Percentiles rank a stretch among this genome's conserved stretches.
Evolutionary conservation across 1,284 basidiomycete species (phyloP).

Genomic region (Thecaphora thlaspeos): DNA sequence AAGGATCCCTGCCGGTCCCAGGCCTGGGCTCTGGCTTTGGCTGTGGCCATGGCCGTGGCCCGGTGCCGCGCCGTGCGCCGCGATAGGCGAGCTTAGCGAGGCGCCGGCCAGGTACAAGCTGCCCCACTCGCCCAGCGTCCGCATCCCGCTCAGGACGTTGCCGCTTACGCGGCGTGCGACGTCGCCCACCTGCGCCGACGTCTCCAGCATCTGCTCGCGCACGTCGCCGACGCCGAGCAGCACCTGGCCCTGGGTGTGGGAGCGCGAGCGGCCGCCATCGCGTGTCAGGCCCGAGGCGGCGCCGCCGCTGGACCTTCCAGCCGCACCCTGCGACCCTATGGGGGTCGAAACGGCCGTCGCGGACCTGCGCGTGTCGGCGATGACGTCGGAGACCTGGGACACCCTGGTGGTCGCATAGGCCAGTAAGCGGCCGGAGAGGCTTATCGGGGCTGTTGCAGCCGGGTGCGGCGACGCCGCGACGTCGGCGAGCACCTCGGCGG

Average conservation of each 20-base stretch:
- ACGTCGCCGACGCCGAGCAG: constrained; percentile 15
- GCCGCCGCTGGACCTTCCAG: not conserved
- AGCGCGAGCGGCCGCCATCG: not conserved
- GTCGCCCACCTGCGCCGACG: constrained; percentile 29
- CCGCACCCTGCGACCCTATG: no score
- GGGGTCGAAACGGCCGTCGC: not conserved
- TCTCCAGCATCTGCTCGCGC: constrained; percentile 34
- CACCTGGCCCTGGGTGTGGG: not conserved
- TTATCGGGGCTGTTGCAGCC: constrained; percentile 13
- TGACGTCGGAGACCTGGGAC: constrained; percentile 5
- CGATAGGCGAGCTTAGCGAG: not conserved
- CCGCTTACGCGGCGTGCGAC: constrained; percentile 29
- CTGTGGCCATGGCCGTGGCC: constrained; percentile 14
- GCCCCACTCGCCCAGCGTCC: constrained; percentile 32
- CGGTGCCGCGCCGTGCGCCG: not conserved
- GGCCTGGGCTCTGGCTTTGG: constrained; percentile 11
- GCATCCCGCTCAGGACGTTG: constrained; percentile 31
- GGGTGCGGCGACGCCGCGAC: constrained; percentile 2
- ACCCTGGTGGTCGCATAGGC: constrained; percentile 13
- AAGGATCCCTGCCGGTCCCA: not conserved
- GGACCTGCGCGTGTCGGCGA: constrained; percentile 9
- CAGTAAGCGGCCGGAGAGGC: constrained; percentile 24
- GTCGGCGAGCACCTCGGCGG: constrained; percentile 9
- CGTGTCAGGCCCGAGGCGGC: not conserved
- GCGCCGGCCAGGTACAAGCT: constrained; percentile 24